A percentile compares a stretch with the other conserved stretches of the same genome.
phyloP scores from a whole-genome alignment of 2,329 filamentous ascomycete species.

The Exophiala oligosperma region DNA sequence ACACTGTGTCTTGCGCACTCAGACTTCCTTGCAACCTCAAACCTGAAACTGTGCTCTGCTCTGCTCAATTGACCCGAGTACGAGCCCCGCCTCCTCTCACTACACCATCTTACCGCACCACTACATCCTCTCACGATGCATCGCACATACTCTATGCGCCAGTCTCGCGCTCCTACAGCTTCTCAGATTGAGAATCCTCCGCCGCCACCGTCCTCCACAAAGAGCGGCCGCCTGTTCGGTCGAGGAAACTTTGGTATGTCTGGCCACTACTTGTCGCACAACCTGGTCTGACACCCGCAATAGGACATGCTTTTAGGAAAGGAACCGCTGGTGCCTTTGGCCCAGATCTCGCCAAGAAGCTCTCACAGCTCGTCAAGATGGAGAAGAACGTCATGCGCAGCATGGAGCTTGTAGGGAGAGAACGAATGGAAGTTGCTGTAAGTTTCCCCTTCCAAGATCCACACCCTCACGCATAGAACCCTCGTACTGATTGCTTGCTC shows the following conservation, averaged over 20 bases:
- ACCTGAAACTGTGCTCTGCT: neutral
- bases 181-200: constrained; percentile 90
- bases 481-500: constrained; percentile 14
- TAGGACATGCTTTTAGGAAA: constrained; percentile 64
- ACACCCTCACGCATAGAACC: neutral
- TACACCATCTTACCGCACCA: neutral
- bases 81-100: constrained; percentile 4
- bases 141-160: constrained; percentile 98
- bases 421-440: constrained; percentile 98
- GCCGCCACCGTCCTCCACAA: constrained; percentile 87
- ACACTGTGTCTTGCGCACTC: neutral
- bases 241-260: constrained; percentile 77
- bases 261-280: constrained; percentile 5
- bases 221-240: constrained; percentile 85
- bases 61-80: constrained; percentile 5
- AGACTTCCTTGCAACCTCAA: neutral
- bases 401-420: constrained; percentile 88
- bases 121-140: constrained; percentile 64
- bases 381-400: constrained; percentile 99
- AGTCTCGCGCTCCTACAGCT: constrained; percentile 91
- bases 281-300: constrained; percentile 10
- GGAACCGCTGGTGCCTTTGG: constrained; percentile 57
- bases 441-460: constrained; percentile 38
- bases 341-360: constrained; percentile 93
- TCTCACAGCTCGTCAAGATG: constrained; percentile 98